These are phyloP conservation scores for Triticum dicoccoides DNA, from an alignment of 176 grass and related monocot species.

Conservation along the genomic window DNA sequence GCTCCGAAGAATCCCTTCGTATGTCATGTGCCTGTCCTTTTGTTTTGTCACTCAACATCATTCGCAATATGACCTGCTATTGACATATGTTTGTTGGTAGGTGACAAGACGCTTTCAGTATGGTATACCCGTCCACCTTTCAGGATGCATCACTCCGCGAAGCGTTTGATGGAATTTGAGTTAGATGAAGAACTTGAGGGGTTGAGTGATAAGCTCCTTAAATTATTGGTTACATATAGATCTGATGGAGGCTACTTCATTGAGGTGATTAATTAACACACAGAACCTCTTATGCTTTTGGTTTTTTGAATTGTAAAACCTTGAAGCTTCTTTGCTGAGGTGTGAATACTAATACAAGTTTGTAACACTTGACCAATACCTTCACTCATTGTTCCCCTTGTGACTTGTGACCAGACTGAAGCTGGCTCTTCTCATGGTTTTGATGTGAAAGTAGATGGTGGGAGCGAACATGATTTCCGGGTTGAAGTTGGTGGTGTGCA, in stretches of 20 bases:
- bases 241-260: constrained; percentile 79
- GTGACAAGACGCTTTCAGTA: constrained; percentile 47
- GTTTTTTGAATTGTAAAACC: constrained; percentile 4
- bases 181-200: constrained; percentile 67
- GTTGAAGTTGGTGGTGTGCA: constrained; percentile 77
- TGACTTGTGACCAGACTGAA: constrained; percentile 62
- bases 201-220: constrained; percentile 48
- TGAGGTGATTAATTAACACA: constrained; percentile 52
- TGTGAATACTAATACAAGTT: background rate
- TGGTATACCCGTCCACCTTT: constrained; percentile 79
- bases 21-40: constrained; percentile 38
- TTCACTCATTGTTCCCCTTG: constrained; percentile 22
- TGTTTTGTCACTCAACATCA: background rate
- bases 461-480: constrained; percentile 54
- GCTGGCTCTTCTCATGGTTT: constrained; percentile 53
- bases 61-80: background rate
- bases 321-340: constrained; percentile 2
- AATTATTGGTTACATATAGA: constrained; percentile 65
- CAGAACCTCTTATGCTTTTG: background rate
- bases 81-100: constrained; percentile 35
- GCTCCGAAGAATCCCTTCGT: constrained; percentile 51
- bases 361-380: background rate
- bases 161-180: constrained; percentile 66
- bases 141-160: constrained; percentile 77
- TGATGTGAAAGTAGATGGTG: constrained; percentile 70